Conservation (phyloP, 306 rosid species). For the Cucumis cinereus region DNA sequence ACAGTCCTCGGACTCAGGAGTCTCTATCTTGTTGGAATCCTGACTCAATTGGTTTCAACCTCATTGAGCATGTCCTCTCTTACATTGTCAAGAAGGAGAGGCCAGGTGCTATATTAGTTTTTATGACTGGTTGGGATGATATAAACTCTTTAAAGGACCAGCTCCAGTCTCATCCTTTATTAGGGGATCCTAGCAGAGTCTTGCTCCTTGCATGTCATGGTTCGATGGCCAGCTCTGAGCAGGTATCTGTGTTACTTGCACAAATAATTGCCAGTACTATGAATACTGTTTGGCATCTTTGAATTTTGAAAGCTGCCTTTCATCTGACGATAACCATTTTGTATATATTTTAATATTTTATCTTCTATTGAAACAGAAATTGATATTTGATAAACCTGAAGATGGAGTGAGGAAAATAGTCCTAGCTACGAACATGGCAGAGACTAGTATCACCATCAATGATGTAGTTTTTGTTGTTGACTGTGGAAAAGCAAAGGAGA, state of each 20-base stretch:
- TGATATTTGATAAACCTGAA: constrained; percentile 43
- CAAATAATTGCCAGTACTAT: neutral
- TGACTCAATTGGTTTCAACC: constrained; percentile 48
- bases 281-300: neutral
- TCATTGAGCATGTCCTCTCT: constrained; percentile 32
- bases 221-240: constrained; percentile 49
- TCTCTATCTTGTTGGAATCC: constrained; percentile 46
- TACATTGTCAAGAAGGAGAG: constrained; percentile 37
- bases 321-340: neutral
- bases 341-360: neutral
- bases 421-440: constrained; percentile 59
- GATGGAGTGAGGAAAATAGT: constrained; percentile 44
- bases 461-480: constrained; percentile 53
- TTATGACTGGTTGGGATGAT: constrained; percentile 63
- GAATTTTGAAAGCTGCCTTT: neutral
- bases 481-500: constrained; percentile 56
- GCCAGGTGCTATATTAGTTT: constrained; percentile 44
- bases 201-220: constrained; percentile 54
- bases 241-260: constrained; percentile 18
- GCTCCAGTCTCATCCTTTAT: constrained; percentile 39
- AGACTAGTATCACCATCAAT: constrained; percentile 53
- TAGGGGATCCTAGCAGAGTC: constrained; percentile 45
- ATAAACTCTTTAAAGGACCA: constrained; percentile 42
- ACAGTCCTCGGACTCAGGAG: constrained; percentile 25
- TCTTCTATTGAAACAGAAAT: constrained; percentile 22